Percentiles rank a stretch among this genome's conserved stretches.
These are phyloP conservation scores for Malus hybrid DNA, from an alignment of 331 rosid species.

Conservation along the genomic window DNA sequence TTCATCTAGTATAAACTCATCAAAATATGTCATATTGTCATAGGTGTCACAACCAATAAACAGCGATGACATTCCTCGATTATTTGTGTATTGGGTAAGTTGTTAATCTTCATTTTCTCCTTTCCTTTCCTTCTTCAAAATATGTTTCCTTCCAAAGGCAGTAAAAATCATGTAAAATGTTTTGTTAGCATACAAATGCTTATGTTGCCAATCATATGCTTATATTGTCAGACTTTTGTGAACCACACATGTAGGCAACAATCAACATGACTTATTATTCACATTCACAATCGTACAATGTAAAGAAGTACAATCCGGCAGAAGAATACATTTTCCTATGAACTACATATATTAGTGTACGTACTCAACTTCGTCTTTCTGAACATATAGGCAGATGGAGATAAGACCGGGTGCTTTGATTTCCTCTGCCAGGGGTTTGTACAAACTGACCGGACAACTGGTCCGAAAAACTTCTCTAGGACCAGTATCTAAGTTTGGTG, in stretches of 20 bases:
- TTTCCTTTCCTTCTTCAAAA: background rate
- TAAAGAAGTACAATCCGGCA: background rate
- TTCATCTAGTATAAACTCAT: background rate
- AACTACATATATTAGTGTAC: too few relatives aligned
- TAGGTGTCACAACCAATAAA: background rate
- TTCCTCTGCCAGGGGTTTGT: background rate
- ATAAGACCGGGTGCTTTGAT: constrained; percentile 7
- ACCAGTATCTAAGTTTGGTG: background rate
- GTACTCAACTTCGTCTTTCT: background rate
- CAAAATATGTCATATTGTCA: background rate
- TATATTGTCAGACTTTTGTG: background rate
- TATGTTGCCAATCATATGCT: background rate
- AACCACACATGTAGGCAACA: background rate
- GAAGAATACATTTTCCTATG: background rate
- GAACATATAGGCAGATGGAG: background rate
- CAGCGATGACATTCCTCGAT: background rate
- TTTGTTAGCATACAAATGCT: too few relatives aligned
- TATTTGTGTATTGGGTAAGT: background rate
- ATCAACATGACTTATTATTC: background rate
- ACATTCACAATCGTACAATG: background rate
- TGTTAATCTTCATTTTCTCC: background rate
- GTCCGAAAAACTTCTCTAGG: background rate
- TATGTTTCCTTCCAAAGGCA: background rate
- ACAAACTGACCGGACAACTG: background rate
- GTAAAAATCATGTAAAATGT: background rate